phyloP scores from a whole-genome alignment of 805 yeast species.

The Lipomyces starkeyi region DNA sequence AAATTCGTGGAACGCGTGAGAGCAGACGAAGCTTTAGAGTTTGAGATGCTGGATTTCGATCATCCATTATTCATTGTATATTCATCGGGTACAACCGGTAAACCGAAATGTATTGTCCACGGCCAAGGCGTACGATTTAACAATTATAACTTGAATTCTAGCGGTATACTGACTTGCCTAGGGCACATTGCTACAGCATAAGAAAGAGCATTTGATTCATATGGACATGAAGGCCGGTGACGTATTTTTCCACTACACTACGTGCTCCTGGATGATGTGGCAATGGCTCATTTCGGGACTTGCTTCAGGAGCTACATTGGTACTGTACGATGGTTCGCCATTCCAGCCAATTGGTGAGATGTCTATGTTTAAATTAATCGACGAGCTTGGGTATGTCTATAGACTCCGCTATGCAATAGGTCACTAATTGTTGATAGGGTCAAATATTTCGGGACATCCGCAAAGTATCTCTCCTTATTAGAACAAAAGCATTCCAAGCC shows the following conservation, averaged over 20 bases:
- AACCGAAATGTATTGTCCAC: constrained; percentile 41
- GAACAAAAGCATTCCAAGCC: constrained; percentile 35
- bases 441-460: constrained; percentile 40
- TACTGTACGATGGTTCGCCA: constrained; percentile 40
- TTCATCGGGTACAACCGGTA: constrained; percentile 41
- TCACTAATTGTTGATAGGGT: constrained; percentile 13
- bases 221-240: constrained; percentile 37
- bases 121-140: constrained; percentile 36
- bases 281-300: constrained; percentile 41
- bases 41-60: constrained; percentile 39
- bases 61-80: constrained; percentile 39
- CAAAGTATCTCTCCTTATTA: constrained; percentile 38
- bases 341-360: constrained; percentile 37
- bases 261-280: constrained; percentile 44
- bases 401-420: neutral
- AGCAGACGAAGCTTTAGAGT: constrained; percentile 20
- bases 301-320: constrained; percentile 40
- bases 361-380: constrained; percentile 38
- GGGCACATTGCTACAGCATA: constrained; percentile 40
- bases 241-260: constrained; percentile 40
- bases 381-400: constrained; percentile 26
- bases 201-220: constrained; percentile 39
- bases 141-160: neutral
- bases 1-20: constrained; percentile 17
- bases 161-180: neutral